phyloP scores from a whole-genome alignment of 257 asterid genomes.

The Lycium ferocissimum region DNA sequence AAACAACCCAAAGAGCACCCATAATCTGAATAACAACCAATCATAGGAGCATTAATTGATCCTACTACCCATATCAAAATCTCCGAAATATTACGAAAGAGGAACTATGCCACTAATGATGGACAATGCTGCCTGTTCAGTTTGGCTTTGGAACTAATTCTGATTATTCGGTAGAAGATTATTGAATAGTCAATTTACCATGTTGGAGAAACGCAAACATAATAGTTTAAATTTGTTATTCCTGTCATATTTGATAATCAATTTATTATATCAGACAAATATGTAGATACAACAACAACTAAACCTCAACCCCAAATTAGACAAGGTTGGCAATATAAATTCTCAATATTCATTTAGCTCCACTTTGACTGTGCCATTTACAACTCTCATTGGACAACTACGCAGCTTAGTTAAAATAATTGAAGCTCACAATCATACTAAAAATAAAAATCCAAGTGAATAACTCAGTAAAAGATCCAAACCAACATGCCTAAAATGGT shows the following conservation, averaged over 20 bases:
- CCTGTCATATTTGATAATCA: background rate
- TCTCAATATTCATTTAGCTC: background rate
- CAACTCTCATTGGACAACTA: background rate
- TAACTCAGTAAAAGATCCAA: background rate
- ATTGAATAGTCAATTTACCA: background rate
- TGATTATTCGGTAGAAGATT: background rate
- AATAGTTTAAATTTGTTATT: background rate
- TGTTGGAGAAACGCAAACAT: background rate
- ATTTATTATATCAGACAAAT: background rate
- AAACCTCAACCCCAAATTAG: background rate
- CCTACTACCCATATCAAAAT: background rate
- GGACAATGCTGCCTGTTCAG: background rate
- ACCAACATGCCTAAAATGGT: background rate
- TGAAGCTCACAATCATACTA: background rate
- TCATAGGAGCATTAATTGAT: background rate
- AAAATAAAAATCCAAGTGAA: constrained; percentile 1
- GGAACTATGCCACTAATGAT: background rate
- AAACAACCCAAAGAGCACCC: background rate
- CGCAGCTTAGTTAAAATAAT: background rate
- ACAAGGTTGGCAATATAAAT: background rate
- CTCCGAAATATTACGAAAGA: background rate
- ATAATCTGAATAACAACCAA: background rate
- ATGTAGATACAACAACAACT: background rate
- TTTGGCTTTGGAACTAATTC: background rate
- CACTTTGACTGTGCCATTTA: background rate